Evolutionary conservation across 2,329 filamentous ascomycete species (phyloP), one percentile per base, ranked within the genome.

Genomic region (Furcasterigmium sp.): DNA sequence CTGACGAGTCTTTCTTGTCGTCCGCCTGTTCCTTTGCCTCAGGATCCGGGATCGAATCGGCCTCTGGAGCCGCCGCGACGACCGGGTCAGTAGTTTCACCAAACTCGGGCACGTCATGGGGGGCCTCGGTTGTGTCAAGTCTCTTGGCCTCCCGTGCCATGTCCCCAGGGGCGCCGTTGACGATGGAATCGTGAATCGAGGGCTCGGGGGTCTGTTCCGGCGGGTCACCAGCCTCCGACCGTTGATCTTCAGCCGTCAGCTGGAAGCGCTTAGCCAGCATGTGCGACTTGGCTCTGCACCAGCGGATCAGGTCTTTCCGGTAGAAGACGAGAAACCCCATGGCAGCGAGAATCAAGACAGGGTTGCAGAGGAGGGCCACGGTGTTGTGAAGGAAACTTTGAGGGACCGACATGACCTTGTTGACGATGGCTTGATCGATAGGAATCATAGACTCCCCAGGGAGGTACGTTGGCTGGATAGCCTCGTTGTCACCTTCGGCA

Each of bases 351-450:
- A 76, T 65, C 8, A 76, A 59, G 9, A 73, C 65, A 0, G 77
- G 77, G 46, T 81, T 81, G 42, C 67, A 72, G 35, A 82, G 56
- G 11, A 82, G 70, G 35, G 82, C 77, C 7, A 75, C 56, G 8
- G 78, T 59, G 44, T 67, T 76, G 34, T 73, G 66, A 0, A 66
- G 64, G 0, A 72, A 75, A 19, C 70, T 68, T 35, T 71, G 65
- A 2, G 74, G 76, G 2, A 82, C 57, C 21, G 67, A 62, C 53
- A 69, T 73, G 43, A 80, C 63, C 36, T 69, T 74, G 21, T 72
- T 65, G 2, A 78, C 62, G 14, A 82, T 66, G 11, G 64, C 68
- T 9, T 62, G 61, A 2, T 68, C 68, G 0, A 54, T 23, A 28
- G 52, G 19, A 11, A 35, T 35, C 29, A 41, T 19, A 14, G 38